phyloP scores from a whole-genome alignment of 306 rosid genomes.

The Sesbania bispinosa region DNA sequence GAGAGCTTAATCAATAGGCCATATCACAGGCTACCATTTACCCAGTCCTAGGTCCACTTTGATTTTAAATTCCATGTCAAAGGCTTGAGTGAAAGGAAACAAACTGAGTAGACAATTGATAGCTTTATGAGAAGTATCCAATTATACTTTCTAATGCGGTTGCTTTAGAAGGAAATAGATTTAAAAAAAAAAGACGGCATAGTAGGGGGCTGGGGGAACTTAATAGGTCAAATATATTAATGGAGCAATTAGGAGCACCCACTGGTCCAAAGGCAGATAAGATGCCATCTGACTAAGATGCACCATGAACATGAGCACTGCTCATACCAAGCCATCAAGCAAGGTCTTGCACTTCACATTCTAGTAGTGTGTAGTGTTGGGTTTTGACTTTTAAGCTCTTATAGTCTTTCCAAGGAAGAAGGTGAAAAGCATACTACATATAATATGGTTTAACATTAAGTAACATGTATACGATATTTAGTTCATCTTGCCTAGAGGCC shows the following conservation, averaged over 20 bases:
- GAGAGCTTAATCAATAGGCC: not conserved
- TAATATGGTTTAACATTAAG: not conserved
- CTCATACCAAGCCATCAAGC: too few species aligned
- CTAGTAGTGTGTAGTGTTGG: not conserved
- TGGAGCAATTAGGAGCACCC: too few species aligned
- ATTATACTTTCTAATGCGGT: too few species aligned
- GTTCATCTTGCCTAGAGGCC: not conserved
- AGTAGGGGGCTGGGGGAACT: too few species aligned
- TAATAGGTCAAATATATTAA: too few species aligned
- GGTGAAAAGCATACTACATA: not conserved
- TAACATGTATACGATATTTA: not conserved
- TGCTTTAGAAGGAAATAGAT: too few species aligned
- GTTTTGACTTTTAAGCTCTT: not conserved
- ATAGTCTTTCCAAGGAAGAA: not conserved
- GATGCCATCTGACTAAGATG: not conserved
- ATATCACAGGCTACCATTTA: not conserved
- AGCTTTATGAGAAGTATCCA: too few species aligned
- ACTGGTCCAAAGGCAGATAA: too few species aligned
- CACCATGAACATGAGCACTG: too few species aligned
- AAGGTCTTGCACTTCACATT: not conserved
- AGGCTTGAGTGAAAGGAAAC: not conserved
- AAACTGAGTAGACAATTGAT: not conserved
- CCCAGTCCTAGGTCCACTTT: not conserved
- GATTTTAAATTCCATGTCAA: not conserved
- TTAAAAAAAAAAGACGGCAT: too few species aligned